Evolutionary conservation across 202 grass and related monocot genomes (phyloP).

Genomic region (Bolboschoenoplectus hybrid): DNA sequence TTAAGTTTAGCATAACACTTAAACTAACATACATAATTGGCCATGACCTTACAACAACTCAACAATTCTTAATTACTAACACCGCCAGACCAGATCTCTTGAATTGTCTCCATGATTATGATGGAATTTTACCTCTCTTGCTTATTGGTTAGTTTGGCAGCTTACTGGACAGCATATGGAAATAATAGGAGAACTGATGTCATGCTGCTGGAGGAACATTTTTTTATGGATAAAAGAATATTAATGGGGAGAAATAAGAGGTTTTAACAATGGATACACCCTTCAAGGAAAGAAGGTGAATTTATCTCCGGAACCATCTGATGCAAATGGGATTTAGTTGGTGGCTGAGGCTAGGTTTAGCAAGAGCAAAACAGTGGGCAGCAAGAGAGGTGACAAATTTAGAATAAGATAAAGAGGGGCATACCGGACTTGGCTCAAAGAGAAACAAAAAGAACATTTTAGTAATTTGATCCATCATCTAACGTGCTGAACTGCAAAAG

Average conservation of each 20-base stretch:
- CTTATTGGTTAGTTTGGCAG: background rate
- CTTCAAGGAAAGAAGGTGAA: background rate
- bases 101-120: background rate
- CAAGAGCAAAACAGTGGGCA: background rate
- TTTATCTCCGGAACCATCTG: background rate
- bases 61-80: background rate
- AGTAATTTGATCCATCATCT: conserved; percentile 11
- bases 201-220: background rate
- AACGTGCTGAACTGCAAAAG: background rate
- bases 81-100: background rate
- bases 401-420: background rate
- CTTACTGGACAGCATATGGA: background rate
- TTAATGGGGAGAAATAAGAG: background rate
- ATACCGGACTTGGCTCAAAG: background rate
- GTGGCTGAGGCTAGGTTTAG: too few relatives aligned
- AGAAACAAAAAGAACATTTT: background rate
- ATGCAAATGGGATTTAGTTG: background rate
- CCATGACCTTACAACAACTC: background rate
- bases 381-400: background rate
- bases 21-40: background rate
- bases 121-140: background rate
- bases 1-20: background rate
- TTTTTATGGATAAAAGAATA: background rate
- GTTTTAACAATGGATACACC: background rate
- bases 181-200: background rate